Conservation (phyloP, 2,329 filamentous ascomycete genomes). For the Colletotrichum aenigma region DNA sequence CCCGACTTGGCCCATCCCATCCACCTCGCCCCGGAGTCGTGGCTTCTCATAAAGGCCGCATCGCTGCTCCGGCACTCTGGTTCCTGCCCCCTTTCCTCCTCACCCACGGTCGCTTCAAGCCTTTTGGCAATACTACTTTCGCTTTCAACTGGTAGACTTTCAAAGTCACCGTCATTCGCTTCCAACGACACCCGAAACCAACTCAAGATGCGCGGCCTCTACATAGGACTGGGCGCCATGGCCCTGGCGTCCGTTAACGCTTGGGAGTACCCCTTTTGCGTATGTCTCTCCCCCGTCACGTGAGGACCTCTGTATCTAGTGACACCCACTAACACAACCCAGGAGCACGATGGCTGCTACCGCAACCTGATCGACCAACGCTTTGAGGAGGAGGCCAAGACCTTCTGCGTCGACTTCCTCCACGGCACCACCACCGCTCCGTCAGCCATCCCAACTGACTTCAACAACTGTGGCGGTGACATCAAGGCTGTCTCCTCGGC, state of each 20-base stretch:
- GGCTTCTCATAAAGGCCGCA: neutral
- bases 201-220: constrained; percentile 35
- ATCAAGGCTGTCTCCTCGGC: constrained; percentile 32
- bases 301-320: neutral
- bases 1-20: neutral
- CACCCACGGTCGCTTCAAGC: neutral
- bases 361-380: constrained; percentile 36
- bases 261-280: constrained; percentile 31
- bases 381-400: constrained; percentile 29
- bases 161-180: constrained; percentile 25
- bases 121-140: constrained; percentile 9
- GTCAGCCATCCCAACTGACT: constrained; percentile 33
- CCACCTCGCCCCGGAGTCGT: neutral
- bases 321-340: neutral
- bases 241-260: constrained; percentile 32
- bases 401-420: constrained; percentile 38
- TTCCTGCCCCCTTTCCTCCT: neutral
- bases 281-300: neutral
- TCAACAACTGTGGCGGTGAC: constrained; percentile 29
- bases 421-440: constrained; percentile 29
- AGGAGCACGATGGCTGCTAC: constrained; percentile 38
- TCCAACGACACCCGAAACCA: constrained; percentile 24
- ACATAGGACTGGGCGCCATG: constrained; percentile 33
- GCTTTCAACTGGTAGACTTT: constrained; percentile 35
- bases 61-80: neutral